Evolutionary conservation across 441 rosid species (phyloP), one percentile per base, ranked within the genome.

Genomic region (Corymbia citriodora): DNA sequence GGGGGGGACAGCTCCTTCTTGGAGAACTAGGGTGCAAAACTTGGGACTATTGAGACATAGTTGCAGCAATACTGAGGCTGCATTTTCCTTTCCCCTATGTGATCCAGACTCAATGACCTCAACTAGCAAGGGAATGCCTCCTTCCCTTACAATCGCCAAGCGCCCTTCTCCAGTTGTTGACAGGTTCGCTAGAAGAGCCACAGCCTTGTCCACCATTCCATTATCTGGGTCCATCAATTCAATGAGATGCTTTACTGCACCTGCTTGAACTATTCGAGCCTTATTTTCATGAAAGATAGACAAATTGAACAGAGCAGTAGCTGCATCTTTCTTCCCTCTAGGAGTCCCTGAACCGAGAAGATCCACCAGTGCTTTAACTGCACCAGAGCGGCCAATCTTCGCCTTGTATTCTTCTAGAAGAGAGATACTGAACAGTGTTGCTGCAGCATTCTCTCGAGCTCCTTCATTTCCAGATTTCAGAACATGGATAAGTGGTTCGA

Each of bases 1-100:
- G 55, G 99, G 99, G 93, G 99, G 99, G 91, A 97, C 96, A 25
- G 97, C 99, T 40, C 99, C 99, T 94, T 97, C 99, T 95, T 96
- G 99, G 93, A 97, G 94, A 92, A 98, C 98, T 91, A 98, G 92
- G 85, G 95, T 94, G 93, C 99, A 97, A 90, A 96, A 96, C 95
- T 95, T 96, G 72, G 97, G 92, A 93, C 95, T 97, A 91, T 93
- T 93, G 82, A 97, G 92, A 93, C 99, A 97, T 88, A 98, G 92
- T 92, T 97, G 99, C 94, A 96, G 90, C 92, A 98, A 90, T 90
- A 96, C 93, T 61, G 98, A 96, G 18, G 99, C 98, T 61, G 98
- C 97, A 53, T 97, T 98, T 94, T 98, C 99, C 93, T 95, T 98
- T 61, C 99, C 99, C 93, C 99, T 95, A 53, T 93, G 98, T 31